Evolutionary conservation across 768 basidiomycete genomes (phyloP), one percentile per base, ranked within the genome.

Genomic region (Mycena maculata): DNA sequence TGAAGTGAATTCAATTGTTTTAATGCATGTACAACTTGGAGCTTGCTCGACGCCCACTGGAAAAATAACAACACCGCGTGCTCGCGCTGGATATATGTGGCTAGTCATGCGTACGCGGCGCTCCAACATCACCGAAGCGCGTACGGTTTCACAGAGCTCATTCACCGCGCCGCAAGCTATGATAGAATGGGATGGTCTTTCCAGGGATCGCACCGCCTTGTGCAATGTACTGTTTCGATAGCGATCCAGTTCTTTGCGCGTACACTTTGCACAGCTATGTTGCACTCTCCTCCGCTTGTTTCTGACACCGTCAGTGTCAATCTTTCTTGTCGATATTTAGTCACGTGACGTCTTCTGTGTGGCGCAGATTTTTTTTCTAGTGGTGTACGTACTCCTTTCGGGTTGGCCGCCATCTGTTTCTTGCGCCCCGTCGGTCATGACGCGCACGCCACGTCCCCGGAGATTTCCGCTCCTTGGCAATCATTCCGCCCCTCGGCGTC

Each of bases 341-440:
- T 22, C 52, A 31, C 33, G 28, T 3, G 22, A 36, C 30, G 15
- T 23, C 52, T 60, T 60, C 59, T 60, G 59, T 60, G 59, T 60
- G 59, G 59, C 59, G 59, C 48, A 41, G 23, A 25, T 22, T 36
- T 9, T 60, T 60, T 1, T 27, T 25, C 33, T 36, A n/a, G n/a
- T n/a, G 33, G 13, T 13, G 33, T 13, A 36, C 33, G 13, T 6
- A 36, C 13, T 36, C 8, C 13, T 36, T 36, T 36, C 33, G 33
- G 33, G 33, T 50, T 9, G 1, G 4, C 22, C 22, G 18, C 18
- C 2, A 15, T 6, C 20, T 23, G 30, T 41, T 23, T 41, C 23
- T 3, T 18, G 4, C 11, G n/a, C n/a, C n/a, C n/a, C n/a, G 13
- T 22, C 45, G 18, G 33, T 12, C 13, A 22, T 13, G 15, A 33